Percentiles rank a stretch among this genome's conserved stretches.
Evolutionary conservation across 306 rosid species (phyloP).

Genomic region (Canavalia gladiata): DNA sequence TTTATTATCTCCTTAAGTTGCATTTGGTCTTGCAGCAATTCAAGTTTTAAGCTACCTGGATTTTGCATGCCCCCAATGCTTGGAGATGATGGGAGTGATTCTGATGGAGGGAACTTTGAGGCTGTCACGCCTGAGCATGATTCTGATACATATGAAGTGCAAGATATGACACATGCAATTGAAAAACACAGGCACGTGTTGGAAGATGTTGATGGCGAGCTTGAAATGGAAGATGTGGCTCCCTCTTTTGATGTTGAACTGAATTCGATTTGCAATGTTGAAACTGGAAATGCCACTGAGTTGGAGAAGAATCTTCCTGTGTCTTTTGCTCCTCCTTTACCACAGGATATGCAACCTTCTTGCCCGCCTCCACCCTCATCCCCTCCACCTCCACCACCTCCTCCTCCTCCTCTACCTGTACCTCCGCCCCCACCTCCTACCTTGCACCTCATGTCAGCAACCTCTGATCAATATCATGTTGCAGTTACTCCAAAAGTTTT

Average conservation of each 20-base stretch:
- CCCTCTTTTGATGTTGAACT: slow-evolving; percentile 79
- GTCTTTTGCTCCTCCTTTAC: slow-evolving; percentile 69
- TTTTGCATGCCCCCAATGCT: slow-evolving; percentile 92
- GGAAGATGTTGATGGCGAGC: slow-evolving; percentile 98
- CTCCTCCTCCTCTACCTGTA: slow-evolving; percentile 43
- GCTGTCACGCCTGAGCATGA: slow-evolving; percentile 88
- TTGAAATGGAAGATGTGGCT: slow-evolving; percentile 99
- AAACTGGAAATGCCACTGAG: slow-evolving; percentile 49
- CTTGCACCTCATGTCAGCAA: slow-evolving; percentile 43
- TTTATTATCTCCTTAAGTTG: slow-evolving; percentile 28
- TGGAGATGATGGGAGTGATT: slow-evolving; percentile 91
- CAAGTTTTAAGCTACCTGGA: slow-evolving; percentile 94
- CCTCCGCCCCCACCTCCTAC: slow-evolving; percentile 51
- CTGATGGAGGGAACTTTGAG: slow-evolving; percentile 88
- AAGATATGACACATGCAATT: slow-evolving; percentile 51
- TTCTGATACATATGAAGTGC: slow-evolving; percentile 62
- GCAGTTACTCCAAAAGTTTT: slow-evolving; percentile 63
- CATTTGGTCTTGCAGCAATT: slow-evolving; percentile 73
- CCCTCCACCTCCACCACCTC: slow-evolving; percentile 74
- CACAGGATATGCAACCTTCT: slow-evolving; percentile 71
- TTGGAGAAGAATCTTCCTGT: slow-evolving; percentile 59
- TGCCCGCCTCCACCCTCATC: slow-evolving; percentile 80
- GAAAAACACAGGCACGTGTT: slow-evolving; percentile 84
- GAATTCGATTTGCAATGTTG: slow-evolving; percentile 58
- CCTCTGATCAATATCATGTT: slow-evolving; percentile 56